A percentile compares a stretch with the other conserved stretches of the same genome.
phyloP scores from a whole-genome alignment of 1,284 basidiomycete species.

The Lentinula novae-zelandiae region DNA sequence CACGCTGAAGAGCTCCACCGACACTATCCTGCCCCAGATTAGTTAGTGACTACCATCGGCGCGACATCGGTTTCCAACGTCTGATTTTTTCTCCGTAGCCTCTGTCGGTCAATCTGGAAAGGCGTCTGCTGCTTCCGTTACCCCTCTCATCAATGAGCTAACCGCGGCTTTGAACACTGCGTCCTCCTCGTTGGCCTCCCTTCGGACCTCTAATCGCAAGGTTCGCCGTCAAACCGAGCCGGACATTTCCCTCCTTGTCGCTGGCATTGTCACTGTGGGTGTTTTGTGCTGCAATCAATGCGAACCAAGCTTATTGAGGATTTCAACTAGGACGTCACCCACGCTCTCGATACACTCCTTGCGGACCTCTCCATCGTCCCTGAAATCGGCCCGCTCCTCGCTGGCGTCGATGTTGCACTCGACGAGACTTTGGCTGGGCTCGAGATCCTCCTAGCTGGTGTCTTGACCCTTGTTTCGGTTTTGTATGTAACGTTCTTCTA shows the following conservation, averaged over 20 bases:
- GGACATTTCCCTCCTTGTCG: slow-evolving; percentile 23
- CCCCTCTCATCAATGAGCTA: slow-evolving; percentile 25
- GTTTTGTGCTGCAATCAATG: background rate
- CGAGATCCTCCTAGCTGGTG: slow-evolving; percentile 26
- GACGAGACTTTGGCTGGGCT: slow-evolving; percentile 25
- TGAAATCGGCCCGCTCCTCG: slow-evolving; percentile 20
- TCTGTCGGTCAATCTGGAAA: slow-evolving; percentile 18
- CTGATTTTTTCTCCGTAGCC: slow-evolving; percentile 13
- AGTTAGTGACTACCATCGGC: background rate
- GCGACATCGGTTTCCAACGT: background rate
- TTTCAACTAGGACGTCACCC: slow-evolving; percentile 21
- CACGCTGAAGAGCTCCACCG: slow-evolving; percentile 12
- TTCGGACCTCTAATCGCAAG: slow-evolving; percentile 15
- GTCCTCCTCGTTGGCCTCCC: slow-evolving; percentile 17
- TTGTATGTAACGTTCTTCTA: slow-evolving; percentile 19
- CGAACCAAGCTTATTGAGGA: background rate
- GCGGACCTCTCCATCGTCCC: slow-evolving; percentile 17
- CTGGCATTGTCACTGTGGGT: slow-evolving; percentile 23
- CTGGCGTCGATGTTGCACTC: slow-evolving; percentile 25
- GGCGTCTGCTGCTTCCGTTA: slow-evolving; percentile 21
- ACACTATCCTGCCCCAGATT: slow-evolving; percentile 14
- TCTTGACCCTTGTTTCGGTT: slow-evolving; percentile 25
- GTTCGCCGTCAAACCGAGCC: slow-evolving; percentile 19
- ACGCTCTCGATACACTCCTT: slow-evolving; percentile 19
- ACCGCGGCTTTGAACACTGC: slow-evolving; percentile 24